phyloP scores from a whole-genome alignment of 441 rosid genomes.

The Monsonia emarginata region DNA sequence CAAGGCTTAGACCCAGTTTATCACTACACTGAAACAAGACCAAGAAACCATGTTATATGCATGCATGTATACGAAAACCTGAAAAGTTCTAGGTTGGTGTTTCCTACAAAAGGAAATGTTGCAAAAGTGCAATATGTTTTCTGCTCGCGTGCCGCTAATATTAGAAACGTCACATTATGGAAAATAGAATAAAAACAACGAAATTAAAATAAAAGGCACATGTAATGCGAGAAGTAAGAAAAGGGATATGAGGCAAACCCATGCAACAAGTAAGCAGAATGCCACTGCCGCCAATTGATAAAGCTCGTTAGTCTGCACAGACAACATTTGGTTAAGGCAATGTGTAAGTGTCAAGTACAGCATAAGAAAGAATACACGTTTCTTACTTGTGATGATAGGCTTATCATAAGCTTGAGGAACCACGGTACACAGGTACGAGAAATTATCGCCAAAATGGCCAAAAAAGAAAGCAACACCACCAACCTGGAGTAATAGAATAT shows the following conservation, averaged over 20 bases:
- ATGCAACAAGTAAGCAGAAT: conserved; percentile 91
- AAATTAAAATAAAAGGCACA: no score
- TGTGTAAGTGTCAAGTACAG: conserved; percentile 14
- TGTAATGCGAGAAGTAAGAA: conserved; percentile 7
- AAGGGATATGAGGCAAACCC: conserved; percentile 53
- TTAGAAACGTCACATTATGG: background rate
- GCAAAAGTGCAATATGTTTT: background rate
- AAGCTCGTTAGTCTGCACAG: conserved; percentile 85
- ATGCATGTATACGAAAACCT: background rate
- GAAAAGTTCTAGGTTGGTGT: background rate
- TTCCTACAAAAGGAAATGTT: background rate
- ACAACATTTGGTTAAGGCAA: conserved; percentile 20
- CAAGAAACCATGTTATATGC: conserved; percentile 16
- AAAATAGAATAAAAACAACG: background rate
- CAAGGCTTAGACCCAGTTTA: conserved; percentile 90
- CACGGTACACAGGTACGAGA: conserved; percentile 88
- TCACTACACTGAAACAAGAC: conserved; percentile 79
- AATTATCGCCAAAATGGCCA: conserved; percentile 56
- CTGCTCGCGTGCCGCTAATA: background rate
- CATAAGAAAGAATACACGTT: conserved; percentile 13
- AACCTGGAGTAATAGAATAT: conserved; percentile 43
- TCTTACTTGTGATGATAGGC: conserved; percentile 74
- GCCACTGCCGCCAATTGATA: conserved; percentile 91
- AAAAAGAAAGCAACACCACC: conserved; percentile 58
- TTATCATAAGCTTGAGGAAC: conserved; percentile 90